These are phyloP conservation scores for Penicillium sp. DNA, from an alignment of 2,329 filamentous ascomycete species.

Conservation along the genomic window DNA sequence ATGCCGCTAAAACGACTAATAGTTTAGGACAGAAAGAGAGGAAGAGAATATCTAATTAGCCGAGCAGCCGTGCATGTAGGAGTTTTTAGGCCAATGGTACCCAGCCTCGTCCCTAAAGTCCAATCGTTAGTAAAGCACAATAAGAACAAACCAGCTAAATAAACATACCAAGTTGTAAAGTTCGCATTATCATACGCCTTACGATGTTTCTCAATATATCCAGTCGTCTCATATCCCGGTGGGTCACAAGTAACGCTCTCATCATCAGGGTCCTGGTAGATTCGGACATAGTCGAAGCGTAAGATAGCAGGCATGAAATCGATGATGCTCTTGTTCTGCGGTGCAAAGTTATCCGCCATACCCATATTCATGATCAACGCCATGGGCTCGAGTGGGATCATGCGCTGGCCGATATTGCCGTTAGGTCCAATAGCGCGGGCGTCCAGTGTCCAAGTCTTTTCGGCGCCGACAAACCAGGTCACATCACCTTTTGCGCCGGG, in stretches of 20 bases:
- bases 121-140: not conserved
- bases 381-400: constrained; percentile 67
- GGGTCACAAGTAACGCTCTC: constrained; percentile 66
- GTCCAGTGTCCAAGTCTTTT: constrained; percentile 64
- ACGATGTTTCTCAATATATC: constrained; percentile 63
- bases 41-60: constrained; percentile 3
- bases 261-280: constrained; percentile 63
- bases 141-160: not conserved
- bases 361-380: constrained; percentile 67
- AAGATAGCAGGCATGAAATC: constrained; percentile 62
- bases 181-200: constrained; percentile 64
- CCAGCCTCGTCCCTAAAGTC: constrained; percentile 46
- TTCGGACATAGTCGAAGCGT: constrained; percentile 67
- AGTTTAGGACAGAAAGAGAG: constrained; percentile 1
- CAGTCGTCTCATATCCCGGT: constrained; percentile 62
- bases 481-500: constrained; percentile 61
- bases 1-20: constrained; percentile 28
- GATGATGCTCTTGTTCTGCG: constrained; percentile 58
- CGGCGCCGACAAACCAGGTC: constrained; percentile 66
- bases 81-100: constrained; percentile 62
- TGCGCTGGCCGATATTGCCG: constrained; percentile 65
- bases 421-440: constrained; percentile 62
- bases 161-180: constrained; percentile 58
- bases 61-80: constrained; percentile 57
- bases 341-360: constrained; percentile 65